Evolutionary conservation across 1,139 yeast genomes (phyloP).

Genomic region (Citeromyces siamensis): DNA sequence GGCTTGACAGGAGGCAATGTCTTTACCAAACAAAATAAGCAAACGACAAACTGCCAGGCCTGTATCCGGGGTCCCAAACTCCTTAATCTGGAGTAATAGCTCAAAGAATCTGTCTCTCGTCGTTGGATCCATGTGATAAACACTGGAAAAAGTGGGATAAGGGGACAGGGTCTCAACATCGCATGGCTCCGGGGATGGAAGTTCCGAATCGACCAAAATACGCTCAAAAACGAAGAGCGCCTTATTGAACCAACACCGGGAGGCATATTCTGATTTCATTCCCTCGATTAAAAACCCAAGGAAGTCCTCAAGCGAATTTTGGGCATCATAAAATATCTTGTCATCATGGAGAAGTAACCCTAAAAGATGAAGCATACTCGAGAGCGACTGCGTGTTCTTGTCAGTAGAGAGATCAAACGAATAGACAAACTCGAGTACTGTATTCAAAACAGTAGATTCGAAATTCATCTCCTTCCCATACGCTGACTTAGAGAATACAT

Average conservation of each 20-base stretch:
- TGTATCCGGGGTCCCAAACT: constrained; percentile 28
- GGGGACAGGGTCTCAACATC: constrained; percentile 10
- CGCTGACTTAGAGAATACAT: constrained; percentile 20
- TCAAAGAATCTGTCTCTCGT: constrained; percentile 28
- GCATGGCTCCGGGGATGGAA: constrained; percentile 23
- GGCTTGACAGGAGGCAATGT: constrained; percentile 23
- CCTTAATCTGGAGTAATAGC: constrained; percentile 24
- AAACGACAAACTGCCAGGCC: constrained; percentile 40
- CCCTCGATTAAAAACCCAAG: constrained; percentile 24
- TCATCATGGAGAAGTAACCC: constrained; percentile 31
- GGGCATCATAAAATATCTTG: constrained; percentile 19
- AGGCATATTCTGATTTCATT: constrained; percentile 23
- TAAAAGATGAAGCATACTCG: constrained; percentile 33
- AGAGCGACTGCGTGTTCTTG: constrained; percentile 20
- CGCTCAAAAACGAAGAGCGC: constrained; percentile 37
- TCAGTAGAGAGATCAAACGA: constrained; percentile 19
- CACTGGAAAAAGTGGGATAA: constrained; percentile 16
- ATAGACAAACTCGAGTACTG: constrained; percentile 23
- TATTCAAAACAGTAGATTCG: constrained; percentile 20
- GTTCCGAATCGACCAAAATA: constrained; percentile 29
- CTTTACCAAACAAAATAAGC: constrained; percentile 38
- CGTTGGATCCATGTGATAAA: constrained; percentile 20
- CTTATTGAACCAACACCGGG: constrained; percentile 37
- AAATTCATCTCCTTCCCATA: constrained; percentile 19
- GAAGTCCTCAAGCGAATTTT: constrained; percentile 21